These are phyloP conservation scores for Meripilus lineatus DNA, from an alignment of 1,284 basidiomycete genomes.

Conservation along the genomic window DNA sequence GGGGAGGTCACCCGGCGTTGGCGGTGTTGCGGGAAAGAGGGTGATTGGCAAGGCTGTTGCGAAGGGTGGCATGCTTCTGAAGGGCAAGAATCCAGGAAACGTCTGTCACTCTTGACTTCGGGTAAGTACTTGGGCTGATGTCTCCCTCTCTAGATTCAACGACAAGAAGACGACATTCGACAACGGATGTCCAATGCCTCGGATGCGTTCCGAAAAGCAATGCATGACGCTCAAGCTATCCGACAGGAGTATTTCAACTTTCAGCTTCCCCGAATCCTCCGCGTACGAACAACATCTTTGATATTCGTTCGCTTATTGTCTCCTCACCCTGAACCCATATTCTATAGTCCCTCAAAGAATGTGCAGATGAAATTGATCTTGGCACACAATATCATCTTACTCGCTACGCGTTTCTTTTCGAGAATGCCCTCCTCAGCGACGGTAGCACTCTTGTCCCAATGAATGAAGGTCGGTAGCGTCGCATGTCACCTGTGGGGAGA, in stretches of 20 bases:
- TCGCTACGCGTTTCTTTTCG: conserved; percentile 91
- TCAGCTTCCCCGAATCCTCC: conserved; percentile 88
- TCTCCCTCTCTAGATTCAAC: conserved; percentile 56
- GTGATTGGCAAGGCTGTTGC: conserved; percentile 85
- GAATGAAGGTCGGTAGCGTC: conserved; percentile 47
- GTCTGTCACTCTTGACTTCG: conserved; percentile 38
- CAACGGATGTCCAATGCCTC: conserved; percentile 80
- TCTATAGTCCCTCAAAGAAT: conserved; percentile 86
- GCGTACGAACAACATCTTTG: conserved; percentile 68
- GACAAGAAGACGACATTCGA: conserved; percentile 94
- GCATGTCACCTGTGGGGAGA: neutral
- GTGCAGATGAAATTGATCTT: conserved; percentile 93
- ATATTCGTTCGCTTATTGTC: neutral
- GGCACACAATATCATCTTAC: conserved; percentile 96
- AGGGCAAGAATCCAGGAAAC: conserved; percentile 91
- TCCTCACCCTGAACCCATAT: neutral
- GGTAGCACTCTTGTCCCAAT: conserved; percentile 79
- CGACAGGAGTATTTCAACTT: conserved; percentile 98
- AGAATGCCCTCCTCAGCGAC: conserved; percentile 86
- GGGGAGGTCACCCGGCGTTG: conserved; percentile 44
- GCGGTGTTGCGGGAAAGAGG: conserved; percentile 65
- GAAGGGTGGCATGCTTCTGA: conserved; percentile 87
- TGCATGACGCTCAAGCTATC: conserved; percentile 86
- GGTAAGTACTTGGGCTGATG: neutral
- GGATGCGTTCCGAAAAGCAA: conserved; percentile 87